A percentile compares a stretch with the other conserved stretches of the same genome.
Evolutionary conservation across 257 asterid species (phyloP).

Genomic region (Leonotis leonurus): DNA sequence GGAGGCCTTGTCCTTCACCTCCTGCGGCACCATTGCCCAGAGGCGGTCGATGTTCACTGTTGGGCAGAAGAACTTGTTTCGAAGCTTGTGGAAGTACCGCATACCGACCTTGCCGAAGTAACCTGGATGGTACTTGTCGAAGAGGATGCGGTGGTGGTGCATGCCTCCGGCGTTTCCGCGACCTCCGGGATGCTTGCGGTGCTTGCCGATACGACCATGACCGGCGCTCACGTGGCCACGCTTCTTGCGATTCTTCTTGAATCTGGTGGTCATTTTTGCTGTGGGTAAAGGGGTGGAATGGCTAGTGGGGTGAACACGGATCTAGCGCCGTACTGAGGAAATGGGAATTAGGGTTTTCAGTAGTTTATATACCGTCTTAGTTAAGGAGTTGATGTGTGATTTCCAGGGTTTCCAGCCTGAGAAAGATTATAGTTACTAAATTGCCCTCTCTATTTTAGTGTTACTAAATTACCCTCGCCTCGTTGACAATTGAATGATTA

Average conservation of each 20-base stretch:
- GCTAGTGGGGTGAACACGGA: not conserved
- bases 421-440: not conserved
- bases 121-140: conserved; percentile 33
- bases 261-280: conserved; percentile 20
- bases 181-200: conserved; percentile 27
- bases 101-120: conserved; percentile 24
- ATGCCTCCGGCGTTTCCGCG: conserved; percentile 29
- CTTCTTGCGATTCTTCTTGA: too few relatives aligned
- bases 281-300: not conserved
- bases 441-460: not conserved
- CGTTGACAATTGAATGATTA: too few relatives aligned
- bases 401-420: conserved; percentile 5
- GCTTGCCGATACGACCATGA: too few relatives aligned
- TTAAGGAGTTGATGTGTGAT: not conserved
- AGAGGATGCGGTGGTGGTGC: conserved; percentile 34
- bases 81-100: conserved; percentile 29
- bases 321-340: not conserved
- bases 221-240: too few relatives aligned
- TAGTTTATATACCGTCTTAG: not conserved
- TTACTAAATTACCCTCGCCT: too few relatives aligned
- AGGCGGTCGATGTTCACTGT: conserved; percentile 25
- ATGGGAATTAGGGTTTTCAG: not conserved
- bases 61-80: conserved; percentile 31
- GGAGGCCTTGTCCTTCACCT: conserved; percentile 21
- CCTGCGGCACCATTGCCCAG: conserved; percentile 25